Percentiles rank a stretch among this genome's conserved stretches.
Evolutionary conservation across 202 grass and related monocot genomes (phyloP).

Genomic region (Dendrocalamus latiflorus): DNA sequence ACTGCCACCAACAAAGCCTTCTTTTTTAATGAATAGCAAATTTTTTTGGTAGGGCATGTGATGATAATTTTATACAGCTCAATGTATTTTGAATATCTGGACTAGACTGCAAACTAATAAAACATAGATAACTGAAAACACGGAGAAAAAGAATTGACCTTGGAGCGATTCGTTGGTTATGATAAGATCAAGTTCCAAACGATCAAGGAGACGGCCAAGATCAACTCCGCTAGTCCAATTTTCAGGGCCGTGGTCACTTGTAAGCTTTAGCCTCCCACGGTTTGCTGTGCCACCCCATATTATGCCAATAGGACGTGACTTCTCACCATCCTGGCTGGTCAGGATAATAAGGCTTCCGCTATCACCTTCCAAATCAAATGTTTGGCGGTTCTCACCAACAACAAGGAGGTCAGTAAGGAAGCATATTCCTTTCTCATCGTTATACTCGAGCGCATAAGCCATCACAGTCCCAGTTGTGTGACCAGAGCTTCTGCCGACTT

Average conservation of each 20-base stretch:
- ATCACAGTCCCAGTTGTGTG: conserved; percentile 86
- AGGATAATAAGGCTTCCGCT: conserved; percentile 93
- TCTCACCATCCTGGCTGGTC: conserved; percentile 61
- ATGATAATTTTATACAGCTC: neutral
- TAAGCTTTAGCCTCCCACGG: conserved; percentile 88
- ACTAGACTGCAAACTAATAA: neutral
- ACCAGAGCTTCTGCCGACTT: conserved; percentile 93
- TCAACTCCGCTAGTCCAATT: conserved; percentile 96
- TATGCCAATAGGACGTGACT: conserved; percentile 81
- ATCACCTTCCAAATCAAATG: conserved; percentile 95
- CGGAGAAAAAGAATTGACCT: conserved; percentile 38
- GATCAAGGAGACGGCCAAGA: conserved; percentile 89
- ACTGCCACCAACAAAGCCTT: neutral
- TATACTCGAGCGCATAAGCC: conserved; percentile 95
- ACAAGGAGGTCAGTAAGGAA: conserved; percentile 96
- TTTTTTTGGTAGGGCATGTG: neutral
- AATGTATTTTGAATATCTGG: neutral
- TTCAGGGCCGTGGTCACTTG: conserved; percentile 71
- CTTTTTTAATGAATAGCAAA: neutral
- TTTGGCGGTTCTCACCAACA: conserved; percentile 87
- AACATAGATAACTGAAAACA: neutral
- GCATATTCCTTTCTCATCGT: conserved; percentile 96
- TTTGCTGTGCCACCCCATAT: conserved; percentile 98
- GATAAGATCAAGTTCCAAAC: conserved; percentile 87
- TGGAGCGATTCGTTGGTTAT: conserved; percentile 63